Percentiles rank a stretch among this genome's conserved stretches.
These are phyloP conservation scores for Mycena latifolia DNA, from an alignment of 768 basidiomycete genomes.

Conservation along the genomic window DNA sequence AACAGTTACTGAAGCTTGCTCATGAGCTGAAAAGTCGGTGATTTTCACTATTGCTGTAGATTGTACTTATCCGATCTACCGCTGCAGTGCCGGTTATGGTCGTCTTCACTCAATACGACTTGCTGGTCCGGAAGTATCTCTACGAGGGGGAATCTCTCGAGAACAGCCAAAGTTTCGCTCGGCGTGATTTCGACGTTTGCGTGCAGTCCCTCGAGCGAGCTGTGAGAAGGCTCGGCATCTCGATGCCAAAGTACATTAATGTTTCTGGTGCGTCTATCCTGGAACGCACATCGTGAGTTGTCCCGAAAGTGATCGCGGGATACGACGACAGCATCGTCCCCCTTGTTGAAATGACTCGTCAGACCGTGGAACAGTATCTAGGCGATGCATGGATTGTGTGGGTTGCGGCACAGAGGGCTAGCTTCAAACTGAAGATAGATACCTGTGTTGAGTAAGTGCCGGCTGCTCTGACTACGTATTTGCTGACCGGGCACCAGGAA, in stretches of 20 bases:
- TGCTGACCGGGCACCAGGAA: slow-evolving; percentile 5
- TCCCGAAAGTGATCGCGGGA: too few species aligned
- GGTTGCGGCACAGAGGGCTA: neutral
- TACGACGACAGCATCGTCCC: neutral
- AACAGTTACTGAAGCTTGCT: slow-evolving; percentile 5
- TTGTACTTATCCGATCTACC: neutral
- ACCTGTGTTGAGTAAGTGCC: slow-evolving; percentile 13
- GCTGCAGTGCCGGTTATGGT: slow-evolving; percentile 11
- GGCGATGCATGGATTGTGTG: slow-evolving; percentile 18
- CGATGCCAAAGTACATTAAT: neutral
- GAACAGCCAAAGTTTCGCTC: neutral
- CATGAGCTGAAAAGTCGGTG: neutral
- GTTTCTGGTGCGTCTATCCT: neutral
- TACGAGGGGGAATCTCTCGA: too few species aligned
- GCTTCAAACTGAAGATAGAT: slow-evolving; percentile 1
- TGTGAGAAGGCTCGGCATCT: neutral
- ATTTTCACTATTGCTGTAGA: neutral
- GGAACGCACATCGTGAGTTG: too few species aligned
- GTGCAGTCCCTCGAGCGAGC: neutral
- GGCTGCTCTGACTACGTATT: too few species aligned
- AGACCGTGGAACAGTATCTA: neutral
- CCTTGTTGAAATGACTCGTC: neutral
- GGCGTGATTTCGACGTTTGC: neutral
- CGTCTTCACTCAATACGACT: slow-evolving; percentile 8
- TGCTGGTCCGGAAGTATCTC: slow-evolving; percentile 1